Conservation (phyloP, 2,329 filamentous ascomycete species). For the Xylaria sp. region DNA sequence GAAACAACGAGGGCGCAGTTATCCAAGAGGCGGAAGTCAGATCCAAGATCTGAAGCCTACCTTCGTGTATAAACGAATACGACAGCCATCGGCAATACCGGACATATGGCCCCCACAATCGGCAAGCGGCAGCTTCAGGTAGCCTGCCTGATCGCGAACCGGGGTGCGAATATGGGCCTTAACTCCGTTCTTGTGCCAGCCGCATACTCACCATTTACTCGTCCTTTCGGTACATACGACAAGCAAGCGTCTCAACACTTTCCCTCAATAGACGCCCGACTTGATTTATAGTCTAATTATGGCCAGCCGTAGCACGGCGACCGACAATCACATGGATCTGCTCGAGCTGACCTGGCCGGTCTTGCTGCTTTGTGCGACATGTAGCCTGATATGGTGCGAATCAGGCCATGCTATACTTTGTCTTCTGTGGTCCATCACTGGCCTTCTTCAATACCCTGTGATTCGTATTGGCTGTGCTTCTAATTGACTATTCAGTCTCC, state of each 20-base stretch:
- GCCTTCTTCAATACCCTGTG: not conserved
- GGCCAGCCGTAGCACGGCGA: not conserved
- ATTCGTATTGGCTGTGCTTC: not conserved
- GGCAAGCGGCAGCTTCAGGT: too few species aligned
- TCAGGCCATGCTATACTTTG: not conserved
- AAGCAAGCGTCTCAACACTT: not conserved
- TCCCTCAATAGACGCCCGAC: not conserved
- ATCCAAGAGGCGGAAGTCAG: conserved; percentile 3
- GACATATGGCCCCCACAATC: too few species aligned
- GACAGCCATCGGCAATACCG: too few species aligned
- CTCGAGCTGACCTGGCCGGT: not conserved
- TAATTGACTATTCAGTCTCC: not conserved
- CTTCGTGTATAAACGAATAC: not conserved
- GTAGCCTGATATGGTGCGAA: not conserved
- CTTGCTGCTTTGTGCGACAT: not conserved
- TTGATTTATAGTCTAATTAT: not conserved
- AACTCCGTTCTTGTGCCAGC: too few species aligned
- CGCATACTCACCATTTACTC: not conserved
- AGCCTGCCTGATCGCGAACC: too few species aligned
- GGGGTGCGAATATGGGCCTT: too few species aligned
- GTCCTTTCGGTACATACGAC: not conserved
- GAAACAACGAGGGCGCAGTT: not conserved
- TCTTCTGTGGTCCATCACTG: not conserved
- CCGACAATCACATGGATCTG: not conserved
- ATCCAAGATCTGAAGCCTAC: not conserved